Base-by-base conservation (phyloP, 23 red algal species). In the Gracilaria vermiculophylla region DNA sequence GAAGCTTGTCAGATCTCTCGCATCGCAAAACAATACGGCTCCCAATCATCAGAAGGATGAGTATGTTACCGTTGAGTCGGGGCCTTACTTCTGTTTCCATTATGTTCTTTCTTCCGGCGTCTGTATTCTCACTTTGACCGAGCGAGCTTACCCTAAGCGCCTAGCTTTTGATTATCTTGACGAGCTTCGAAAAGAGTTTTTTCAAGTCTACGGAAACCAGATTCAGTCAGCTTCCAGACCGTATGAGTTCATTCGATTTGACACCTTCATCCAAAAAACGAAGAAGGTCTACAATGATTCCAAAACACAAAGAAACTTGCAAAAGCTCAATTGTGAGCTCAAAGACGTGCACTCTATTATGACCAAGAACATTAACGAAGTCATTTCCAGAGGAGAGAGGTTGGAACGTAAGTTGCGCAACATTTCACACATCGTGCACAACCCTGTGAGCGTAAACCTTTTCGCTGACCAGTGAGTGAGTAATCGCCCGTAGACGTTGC, bases 161-260 rank as follows among this genome's bases (percentile, higher is more conserved):
- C 67, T 98, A 72, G 96, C 96, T 65, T 98, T 92, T 58, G 96
- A 94, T 69, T 98, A 92, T 60, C 74, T 98, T 34, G 96, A 98
- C 69, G 96, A 98, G 73, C 81, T 98, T 28, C 91, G 92, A 11
- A 94, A 94, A 58, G 96, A 98, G 50, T 98, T 98, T 85, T 69
- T 92, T 13, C 86, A 86, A 29, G 60, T 92, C 11, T 95, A 98
- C 69, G 92, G 96, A 72, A 67, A 55, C 13, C 96, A 98, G 78
- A 66, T 98, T 52, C 86, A 47, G 1, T 41, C 52, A 33, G 96
- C 96, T 6, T 83, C 72, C 8, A 82, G 92, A 61, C 96, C 96
- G 34, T 98, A 98, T 53, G 96, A 98, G 54, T 94, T 98, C 45
- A 98, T 98, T 51, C 96, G 96, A 12, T 98, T 98, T 51, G 94